Conservation (phyloP, 768 basidiomycete genomes). For the Leccinum obscurum region DNA sequence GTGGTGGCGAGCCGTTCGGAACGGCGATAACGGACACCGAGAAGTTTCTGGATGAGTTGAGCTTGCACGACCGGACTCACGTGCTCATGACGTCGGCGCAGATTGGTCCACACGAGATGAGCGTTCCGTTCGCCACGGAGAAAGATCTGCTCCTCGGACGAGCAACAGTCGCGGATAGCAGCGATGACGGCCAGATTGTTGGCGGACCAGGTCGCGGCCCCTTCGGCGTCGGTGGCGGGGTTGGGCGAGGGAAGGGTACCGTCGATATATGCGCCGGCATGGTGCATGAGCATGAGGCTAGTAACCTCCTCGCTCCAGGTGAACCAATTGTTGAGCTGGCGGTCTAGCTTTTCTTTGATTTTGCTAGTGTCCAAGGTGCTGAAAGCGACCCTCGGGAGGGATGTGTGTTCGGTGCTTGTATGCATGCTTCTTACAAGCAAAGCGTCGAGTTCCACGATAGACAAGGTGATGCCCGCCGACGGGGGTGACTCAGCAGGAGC, state of each 20-base stretch:
- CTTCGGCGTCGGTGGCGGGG: not conserved
- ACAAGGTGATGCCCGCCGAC: not conserved
- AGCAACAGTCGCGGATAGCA: not conserved
- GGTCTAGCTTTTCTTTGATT: not conserved
- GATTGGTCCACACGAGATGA: not conserved
- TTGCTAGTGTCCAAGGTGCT: not conserved
- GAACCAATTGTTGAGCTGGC: not conserved
- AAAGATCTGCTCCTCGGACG: not conserved
- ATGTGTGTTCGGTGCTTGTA: not conserved
- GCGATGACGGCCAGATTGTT: not conserved
- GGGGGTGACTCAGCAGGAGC: no score
- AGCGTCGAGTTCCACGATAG: not conserved
- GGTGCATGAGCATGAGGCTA: not conserved
- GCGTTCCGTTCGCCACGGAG: not conserved
- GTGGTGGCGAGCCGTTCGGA: not conserved
- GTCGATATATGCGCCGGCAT: not conserved
- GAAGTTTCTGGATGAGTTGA: not conserved
- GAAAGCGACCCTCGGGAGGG: not conserved
- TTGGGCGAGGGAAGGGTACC: not conserved
- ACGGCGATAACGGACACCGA: not conserved
- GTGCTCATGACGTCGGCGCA: not conserved
- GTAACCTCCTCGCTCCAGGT: not conserved
- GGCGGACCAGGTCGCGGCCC: not conserved
- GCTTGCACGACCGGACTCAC: not conserved
- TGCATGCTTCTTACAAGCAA: not conserved